These are phyloP conservation scores for Zymoseptoria passerinii DNA, from an alignment of 2,329 filamentous ascomycete genomes.

Conservation along the genomic window DNA sequence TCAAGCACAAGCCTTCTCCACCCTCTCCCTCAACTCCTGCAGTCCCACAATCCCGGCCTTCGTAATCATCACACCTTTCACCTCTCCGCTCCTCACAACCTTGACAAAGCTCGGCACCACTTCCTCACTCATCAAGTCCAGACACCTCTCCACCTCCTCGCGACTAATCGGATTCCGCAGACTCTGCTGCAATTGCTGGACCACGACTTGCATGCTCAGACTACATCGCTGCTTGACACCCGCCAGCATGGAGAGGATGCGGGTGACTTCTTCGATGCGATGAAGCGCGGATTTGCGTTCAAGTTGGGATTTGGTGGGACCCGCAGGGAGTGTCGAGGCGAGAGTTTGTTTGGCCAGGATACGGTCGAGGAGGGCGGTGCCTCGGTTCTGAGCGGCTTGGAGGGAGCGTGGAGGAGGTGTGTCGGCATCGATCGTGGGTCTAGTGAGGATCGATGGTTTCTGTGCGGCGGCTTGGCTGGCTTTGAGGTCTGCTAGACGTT, in stretches of 20 bases:
- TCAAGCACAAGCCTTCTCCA: slow-evolving; percentile 16
- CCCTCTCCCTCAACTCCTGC: slow-evolving; percentile 21
- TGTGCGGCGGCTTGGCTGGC: slow-evolving; percentile 35
- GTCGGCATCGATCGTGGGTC: slow-evolving; percentile 4
- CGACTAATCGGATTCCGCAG: slow-evolving; percentile 38
- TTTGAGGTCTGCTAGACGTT: slow-evolving; percentile 61
- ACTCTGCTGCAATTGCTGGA: slow-evolving; percentile 39
- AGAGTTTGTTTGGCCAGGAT: slow-evolving; percentile 43
- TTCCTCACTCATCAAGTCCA: slow-evolving; percentile 38
- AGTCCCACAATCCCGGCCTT: slow-evolving; percentile 19
- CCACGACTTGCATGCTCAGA: slow-evolving; percentile 37
- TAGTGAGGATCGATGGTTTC: slow-evolving; percentile 4
- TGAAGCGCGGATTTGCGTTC: slow-evolving; percentile 41
- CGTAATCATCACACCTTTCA: slow-evolving; percentile 39
- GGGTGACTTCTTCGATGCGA: slow-evolving; percentile 38
- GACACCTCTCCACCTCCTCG: slow-evolving; percentile 37
- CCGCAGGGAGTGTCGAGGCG: slow-evolving; percentile 14
- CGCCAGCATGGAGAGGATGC: slow-evolving; percentile 36
- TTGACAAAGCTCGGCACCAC: slow-evolving; percentile 38
- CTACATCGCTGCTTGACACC: slow-evolving; percentile 32
- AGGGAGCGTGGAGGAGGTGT: slow-evolving; percentile 23
- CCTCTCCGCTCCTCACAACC: slow-evolving; percentile 30
- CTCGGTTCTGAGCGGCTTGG: slow-evolving; percentile 31
- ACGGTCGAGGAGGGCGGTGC: slow-evolving; percentile 41
- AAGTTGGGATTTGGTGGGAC: slow-evolving; percentile 36